Conservation (phyloP, 352 stramenopile genomes). For the Globisporangium nodosum region DNA sequence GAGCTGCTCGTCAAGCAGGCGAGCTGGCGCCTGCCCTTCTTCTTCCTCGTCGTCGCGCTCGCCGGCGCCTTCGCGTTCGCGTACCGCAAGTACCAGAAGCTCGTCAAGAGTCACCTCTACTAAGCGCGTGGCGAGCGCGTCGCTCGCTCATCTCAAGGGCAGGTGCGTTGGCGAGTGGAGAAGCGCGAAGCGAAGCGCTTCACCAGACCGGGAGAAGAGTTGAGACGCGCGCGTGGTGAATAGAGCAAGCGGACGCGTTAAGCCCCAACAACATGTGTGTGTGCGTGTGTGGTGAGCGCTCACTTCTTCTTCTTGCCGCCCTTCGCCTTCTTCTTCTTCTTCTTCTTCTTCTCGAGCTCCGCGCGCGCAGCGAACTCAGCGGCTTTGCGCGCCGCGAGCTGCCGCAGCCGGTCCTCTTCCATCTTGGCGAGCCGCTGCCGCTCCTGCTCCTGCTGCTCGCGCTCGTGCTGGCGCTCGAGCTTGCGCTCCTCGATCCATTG, state of each 20-base stretch:
- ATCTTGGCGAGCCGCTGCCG: slow-evolving; percentile 43
- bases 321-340: slow-evolving; percentile 51
- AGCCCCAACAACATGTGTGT: background rate
- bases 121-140: slow-evolving; percentile 20
- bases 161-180: too few species aligned
- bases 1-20: slow-evolving; percentile 53
- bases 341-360: slow-evolving; percentile 83
- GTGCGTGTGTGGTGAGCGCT: background rate
- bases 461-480: slow-evolving; percentile 43
- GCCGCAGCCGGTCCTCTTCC: slow-evolving; percentile 62
- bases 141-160: too few species aligned
- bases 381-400: slow-evolving; percentile 62
- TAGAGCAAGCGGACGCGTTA: background rate
- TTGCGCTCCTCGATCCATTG: slow-evolving; percentile 76
- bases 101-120: slow-evolving; percentile 81
- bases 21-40: slow-evolving; percentile 78
- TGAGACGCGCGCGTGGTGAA: background rate
- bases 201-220: too few species aligned
- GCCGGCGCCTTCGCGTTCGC: slow-evolving; percentile 45
- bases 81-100: slow-evolving; percentile 86
- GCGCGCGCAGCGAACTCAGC: slow-evolving; percentile 61
- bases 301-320: slow-evolving; percentile 37
- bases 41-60: slow-evolving; percentile 65
- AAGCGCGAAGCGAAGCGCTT: background rate
- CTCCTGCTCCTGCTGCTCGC: slow-evolving; percentile 36